These are phyloP conservation scores for Choanephora cucurbitarum DNA, from an alignment of 371 early-diverging fungal genomes.

Conservation along the genomic window DNA sequence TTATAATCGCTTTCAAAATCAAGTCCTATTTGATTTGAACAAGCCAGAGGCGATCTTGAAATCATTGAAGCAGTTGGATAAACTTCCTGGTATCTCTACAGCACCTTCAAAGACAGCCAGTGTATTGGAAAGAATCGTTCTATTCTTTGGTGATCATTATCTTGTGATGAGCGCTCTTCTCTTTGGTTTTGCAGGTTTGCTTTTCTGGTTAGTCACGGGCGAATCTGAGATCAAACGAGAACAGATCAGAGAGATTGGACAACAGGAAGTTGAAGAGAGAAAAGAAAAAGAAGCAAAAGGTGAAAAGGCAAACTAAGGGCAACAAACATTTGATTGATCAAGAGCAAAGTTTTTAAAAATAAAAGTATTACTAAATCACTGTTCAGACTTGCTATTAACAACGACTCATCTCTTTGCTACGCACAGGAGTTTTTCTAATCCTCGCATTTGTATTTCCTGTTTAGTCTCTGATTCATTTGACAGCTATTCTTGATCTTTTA, in stretches of 20 bases:
- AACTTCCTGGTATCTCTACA: conserved; percentile 17
- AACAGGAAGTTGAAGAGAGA: conserved; percentile 9
- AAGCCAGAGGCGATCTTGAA: conserved; percentile 17
- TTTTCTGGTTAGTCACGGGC: conserved; percentile 5
- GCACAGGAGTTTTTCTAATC: too few relatives aligned
- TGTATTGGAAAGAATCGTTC: conserved; percentile 4
- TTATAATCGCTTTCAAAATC: conserved; percentile 12
- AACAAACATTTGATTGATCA: too few relatives aligned
- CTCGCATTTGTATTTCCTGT: too few relatives aligned
- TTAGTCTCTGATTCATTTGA: too few relatives aligned
- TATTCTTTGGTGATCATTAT: conserved; percentile 24
- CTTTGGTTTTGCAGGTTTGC: conserved; percentile 5
- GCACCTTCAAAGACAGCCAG: conserved; percentile 15
- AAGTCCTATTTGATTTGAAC: conserved; percentile 9
- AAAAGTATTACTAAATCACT: too few relatives aligned
- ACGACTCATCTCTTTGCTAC: too few relatives aligned
- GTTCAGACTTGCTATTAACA: too few relatives aligned
- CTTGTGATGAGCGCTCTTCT: conserved; percentile 14
- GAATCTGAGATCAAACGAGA: conserved; percentile 6
- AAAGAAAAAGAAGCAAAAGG: conserved; percentile 7
- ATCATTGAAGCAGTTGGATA: conserved; percentile 2
- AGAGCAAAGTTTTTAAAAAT: too few relatives aligned
- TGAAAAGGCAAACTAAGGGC: too few relatives aligned
- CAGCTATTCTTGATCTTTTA: too few relatives aligned
- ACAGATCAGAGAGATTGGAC: conserved; percentile 7